These are phyloP conservation scores for Botryosphaeria dothidea DNA, from an alignment of 2,329 filamentous ascomycete genomes.

Conservation along the genomic window DNA sequence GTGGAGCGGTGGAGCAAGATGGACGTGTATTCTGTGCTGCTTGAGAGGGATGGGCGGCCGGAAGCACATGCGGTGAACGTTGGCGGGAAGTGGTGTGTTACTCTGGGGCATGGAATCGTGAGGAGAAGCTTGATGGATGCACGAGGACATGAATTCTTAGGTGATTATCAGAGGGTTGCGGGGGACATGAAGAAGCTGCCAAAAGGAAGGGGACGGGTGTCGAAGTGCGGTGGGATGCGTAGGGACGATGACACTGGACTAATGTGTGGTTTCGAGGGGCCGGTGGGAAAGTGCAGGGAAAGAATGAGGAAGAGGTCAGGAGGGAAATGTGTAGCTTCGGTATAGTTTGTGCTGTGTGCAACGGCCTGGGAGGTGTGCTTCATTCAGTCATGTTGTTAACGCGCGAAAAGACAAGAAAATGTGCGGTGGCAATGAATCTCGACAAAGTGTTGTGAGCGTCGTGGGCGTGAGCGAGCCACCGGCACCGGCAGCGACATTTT, in stretches of 20 bases:
- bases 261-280: neutral
- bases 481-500: neutral
- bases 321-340: no score
- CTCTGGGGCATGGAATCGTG: constrained; percentile 59
- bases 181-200: neutral
- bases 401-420: no score
- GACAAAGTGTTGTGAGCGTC: neutral
- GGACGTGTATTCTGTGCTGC: constrained; percentile 57
- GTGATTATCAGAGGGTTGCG: constrained; percentile 44
- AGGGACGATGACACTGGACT: neutral
- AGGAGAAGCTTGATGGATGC: constrained; percentile 37
- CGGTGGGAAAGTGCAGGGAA: neutral
- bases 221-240: neutral
- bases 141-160: constrained; percentile 58
- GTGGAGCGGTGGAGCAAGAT: constrained; percentile 48
- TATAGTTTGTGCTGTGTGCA: no score
- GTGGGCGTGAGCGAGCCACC: neutral
- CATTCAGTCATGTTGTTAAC: no score
- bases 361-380: no score
- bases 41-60: constrained; percentile 48
- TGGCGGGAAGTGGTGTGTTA: constrained; percentile 52
- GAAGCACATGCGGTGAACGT: constrained; percentile 54
- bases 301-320: neutral
- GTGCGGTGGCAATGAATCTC: no score
- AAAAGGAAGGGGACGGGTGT: neutral